These are phyloP conservation scores for Leccinum rimulosum DNA, from an alignment of 768 basidiomycete genomes.

Conservation along the genomic window DNA sequence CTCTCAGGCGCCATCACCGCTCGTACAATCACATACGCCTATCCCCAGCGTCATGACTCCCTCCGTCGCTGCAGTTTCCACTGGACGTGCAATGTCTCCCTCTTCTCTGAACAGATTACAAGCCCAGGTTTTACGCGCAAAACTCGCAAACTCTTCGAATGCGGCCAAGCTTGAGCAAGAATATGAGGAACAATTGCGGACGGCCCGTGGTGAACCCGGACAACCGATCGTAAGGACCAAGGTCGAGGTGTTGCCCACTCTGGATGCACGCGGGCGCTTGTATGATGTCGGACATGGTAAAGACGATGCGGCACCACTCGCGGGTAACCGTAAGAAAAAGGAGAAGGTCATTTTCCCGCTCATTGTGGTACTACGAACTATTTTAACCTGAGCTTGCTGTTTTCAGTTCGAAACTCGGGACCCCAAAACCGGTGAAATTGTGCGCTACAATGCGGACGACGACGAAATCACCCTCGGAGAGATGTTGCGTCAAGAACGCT, in stretches of 20 bases:
- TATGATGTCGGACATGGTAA: slow-evolving; percentile 90
- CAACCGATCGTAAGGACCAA: slow-evolving; percentile 47
- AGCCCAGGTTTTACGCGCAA: slow-evolving; percentile 89
- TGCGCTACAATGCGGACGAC: slow-evolving; percentile 90
- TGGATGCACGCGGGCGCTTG: slow-evolving; percentile 79
- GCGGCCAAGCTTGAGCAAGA: slow-evolving; percentile 77
- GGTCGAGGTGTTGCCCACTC: slow-evolving; percentile 84
- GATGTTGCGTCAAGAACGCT: slow-evolving; percentile 89
- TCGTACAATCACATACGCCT: slow-evolving; percentile 70
- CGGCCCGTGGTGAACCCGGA: slow-evolving; percentile 43
- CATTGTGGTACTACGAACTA: background rate
- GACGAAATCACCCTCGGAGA: slow-evolving; percentile 85
- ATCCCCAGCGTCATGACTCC: slow-evolving; percentile 92
- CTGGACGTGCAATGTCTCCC: slow-evolving; percentile 56
- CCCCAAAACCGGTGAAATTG: slow-evolving; percentile 82
- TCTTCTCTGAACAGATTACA: slow-evolving; percentile 89
- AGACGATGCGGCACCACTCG: slow-evolving; percentile 47
- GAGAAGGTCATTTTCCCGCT: slow-evolving; percentile 47
- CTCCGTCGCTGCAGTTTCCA: slow-evolving; percentile 33
- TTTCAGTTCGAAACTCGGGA: slow-evolving; percentile 84
- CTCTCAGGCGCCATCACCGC: slow-evolving; percentile 57
- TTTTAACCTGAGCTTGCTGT: background rate
- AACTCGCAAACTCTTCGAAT: slow-evolving; percentile 77
- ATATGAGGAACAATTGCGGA: slow-evolving; percentile 71
- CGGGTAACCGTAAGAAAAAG: slow-evolving; percentile 80